Percentiles rank a stretch among this genome's conserved stretches.
Evolutionary conservation across 192 early-diverging fungal species (phyloP).

Genomic region (Polychytrium aggregatum): DNA sequence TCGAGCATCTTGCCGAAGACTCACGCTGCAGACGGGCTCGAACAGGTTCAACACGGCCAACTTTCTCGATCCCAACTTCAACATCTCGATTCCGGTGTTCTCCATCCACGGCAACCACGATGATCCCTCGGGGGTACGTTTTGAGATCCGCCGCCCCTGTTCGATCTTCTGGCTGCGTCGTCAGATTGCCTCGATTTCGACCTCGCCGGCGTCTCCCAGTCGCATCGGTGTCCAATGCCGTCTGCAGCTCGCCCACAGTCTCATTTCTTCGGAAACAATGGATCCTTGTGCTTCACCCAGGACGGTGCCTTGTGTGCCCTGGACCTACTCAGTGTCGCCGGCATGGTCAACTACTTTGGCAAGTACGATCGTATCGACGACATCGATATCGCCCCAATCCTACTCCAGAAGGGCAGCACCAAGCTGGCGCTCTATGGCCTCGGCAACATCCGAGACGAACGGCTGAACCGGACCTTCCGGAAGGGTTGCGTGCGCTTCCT

Average conservation of each 20-base stretch:
- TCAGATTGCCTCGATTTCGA: background rate
- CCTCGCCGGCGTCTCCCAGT: too few species aligned
- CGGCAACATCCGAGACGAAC: conserved; percentile 86
- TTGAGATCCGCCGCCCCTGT: background rate
- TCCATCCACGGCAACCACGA: conserved; percentile 98
- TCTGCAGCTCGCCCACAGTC: background rate
- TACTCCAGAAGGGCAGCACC: conserved; percentile 67
- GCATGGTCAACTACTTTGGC: conserved; percentile 93
- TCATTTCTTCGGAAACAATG: background rate
- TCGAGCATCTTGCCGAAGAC: too few species aligned
- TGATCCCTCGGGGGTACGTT: conserved; percentile 65
- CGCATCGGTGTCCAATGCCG: too few species aligned
- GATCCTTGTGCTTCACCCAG: conserved; percentile 3
- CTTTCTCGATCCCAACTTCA: conserved; percentile 78
- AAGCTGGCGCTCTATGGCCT: conserved; percentile 78
- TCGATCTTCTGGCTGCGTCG: background rate
- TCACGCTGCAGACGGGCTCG: conserved; percentile 1
- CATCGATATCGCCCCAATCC: conserved; percentile 65
- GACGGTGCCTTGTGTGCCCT: conserved; percentile 74
- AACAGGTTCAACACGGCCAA: conserved; percentile 56
- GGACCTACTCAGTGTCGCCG: conserved; percentile 64
- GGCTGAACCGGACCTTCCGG: conserved; percentile 67
- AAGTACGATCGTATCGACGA: conserved; percentile 57
- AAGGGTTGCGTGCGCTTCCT: conserved; percentile 61
- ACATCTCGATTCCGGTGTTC: conserved; percentile 78